These are phyloP conservation scores for Elaphomyces granulatus DNA, from an alignment of 495 filamentous ascomycete species.

Conservation along the genomic window DNA sequence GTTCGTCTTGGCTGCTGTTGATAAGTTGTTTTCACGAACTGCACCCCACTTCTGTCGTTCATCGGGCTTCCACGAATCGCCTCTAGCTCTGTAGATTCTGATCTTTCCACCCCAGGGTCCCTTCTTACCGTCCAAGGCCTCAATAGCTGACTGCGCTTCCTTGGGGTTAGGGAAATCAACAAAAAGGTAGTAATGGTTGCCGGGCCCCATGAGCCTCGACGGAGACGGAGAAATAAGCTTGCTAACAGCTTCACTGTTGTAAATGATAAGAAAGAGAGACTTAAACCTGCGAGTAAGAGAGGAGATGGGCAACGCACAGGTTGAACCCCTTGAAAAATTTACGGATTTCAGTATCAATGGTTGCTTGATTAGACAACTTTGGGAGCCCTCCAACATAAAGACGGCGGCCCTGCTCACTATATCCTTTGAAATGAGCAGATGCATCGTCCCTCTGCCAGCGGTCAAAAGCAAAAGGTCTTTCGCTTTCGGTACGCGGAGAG, in stretches of 20 bases:
- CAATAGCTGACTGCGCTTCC: slow-evolving; percentile 39
- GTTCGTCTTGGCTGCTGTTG: slow-evolving; percentile 6
- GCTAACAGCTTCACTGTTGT: slow-evolving; percentile 38
- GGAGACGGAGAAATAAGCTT: slow-evolving; percentile 47
- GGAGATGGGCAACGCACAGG: slow-evolving; percentile 21
- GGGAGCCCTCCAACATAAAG: slow-evolving; percentile 53
- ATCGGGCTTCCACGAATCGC: slow-evolving; percentile 19
- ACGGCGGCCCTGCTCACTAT: slow-evolving; percentile 33
- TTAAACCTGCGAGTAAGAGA: not conserved
- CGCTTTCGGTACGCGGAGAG: slow-evolving; percentile 1
- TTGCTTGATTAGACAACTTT: slow-evolving; percentile 39
- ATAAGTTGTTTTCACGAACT: slow-evolving; percentile 4
- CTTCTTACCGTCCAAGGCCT: slow-evolving; percentile 22
- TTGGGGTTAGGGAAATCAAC: slow-evolving; percentile 44
- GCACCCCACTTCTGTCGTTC: slow-evolving; percentile 12
- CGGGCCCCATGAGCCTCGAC: slow-evolving; percentile 34
- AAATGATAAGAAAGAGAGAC: slow-evolving; percentile 1
- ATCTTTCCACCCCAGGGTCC: slow-evolving; percentile 35
- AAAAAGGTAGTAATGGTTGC: slow-evolving; percentile 54
- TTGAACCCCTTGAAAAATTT: slow-evolving; percentile 45
- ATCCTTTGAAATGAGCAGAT: slow-evolving; percentile 8
- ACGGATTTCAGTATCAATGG: slow-evolving; percentile 37
- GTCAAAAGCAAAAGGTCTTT: slow-evolving; percentile 15
- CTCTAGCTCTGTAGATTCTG: slow-evolving; percentile 27
- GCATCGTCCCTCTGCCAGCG: slow-evolving; percentile 25